phyloP scores from a whole-genome alignment of 371 early-diverging fungal species.

The Dichotomocladium elegans region DNA sequence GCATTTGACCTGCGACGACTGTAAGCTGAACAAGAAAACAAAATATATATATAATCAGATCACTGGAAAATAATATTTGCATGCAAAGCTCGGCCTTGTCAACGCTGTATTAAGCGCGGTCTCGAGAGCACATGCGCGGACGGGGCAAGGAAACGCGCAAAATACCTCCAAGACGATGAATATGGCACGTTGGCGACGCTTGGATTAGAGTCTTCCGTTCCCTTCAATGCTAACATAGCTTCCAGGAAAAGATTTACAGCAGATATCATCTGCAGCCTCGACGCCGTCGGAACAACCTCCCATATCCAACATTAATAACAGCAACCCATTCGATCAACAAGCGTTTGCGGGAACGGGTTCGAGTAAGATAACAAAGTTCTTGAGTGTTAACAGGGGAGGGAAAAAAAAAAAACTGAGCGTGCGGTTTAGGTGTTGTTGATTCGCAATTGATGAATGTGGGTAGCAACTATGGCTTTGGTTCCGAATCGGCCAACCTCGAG shows the following conservation, averaged over 20 bases:
- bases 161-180: slow-evolving; percentile 66
- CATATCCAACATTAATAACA: background rate
- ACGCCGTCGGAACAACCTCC: slow-evolving; percentile 5
- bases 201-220: slow-evolving; percentile 8
- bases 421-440: slow-evolving; percentile 4
- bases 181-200: slow-evolving; percentile 11
- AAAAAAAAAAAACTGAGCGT: too few relatives aligned
- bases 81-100: slow-evolving; percentile 33
- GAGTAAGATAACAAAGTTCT: too few relatives aligned
- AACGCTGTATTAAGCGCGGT: slow-evolving; percentile 34
- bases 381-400: too few relatives aligned
- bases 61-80: background rate
- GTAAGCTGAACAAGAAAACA: slow-evolving; percentile 8
- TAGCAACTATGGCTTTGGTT: slow-evolving; percentile 67
- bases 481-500: slow-evolving; percentile 80
- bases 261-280: slow-evolving; percentile 1
- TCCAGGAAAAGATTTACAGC: slow-evolving; percentile 5
- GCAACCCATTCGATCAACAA: background rate
- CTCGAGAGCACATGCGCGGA: slow-evolving; percentile 29
- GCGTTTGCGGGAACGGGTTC: too few relatives aligned
- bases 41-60: background rate
- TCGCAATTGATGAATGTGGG: slow-evolving; percentile 23
- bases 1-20: slow-evolving; percentile 34
- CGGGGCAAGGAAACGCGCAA: slow-evolving; percentile 52
- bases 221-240: background rate